Evolutionary conservation across 352 stramenopile species (phyloP), one percentile per base, ranked within the genome.

Genomic region (Phytopythium helicoides): DNA sequence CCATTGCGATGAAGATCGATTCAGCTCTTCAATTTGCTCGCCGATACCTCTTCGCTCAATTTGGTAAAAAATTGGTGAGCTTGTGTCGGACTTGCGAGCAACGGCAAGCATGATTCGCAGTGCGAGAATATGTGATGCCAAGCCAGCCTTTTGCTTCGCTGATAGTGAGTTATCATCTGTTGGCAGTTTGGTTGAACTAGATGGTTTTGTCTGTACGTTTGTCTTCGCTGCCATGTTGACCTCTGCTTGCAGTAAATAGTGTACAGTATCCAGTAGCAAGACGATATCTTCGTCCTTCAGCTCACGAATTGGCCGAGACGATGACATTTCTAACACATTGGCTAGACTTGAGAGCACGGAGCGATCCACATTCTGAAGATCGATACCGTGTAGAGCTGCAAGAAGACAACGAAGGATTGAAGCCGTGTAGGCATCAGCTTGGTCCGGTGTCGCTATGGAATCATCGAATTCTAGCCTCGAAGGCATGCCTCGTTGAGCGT

Each of bases 21-120:
- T 70, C 16, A 92, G 44, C 10, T 74, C 60, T 54, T 87, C 67
- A 18, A 94, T 78, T 45, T 91, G 84, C 35, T 91, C 78, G 39
- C 72, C 70, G 21, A 94, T 92, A 0, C 82, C 84, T 51, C 83
- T 73, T 16, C 84, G 73, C 56, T 92, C 77, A n/a, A 94, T 87
- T 58, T 94, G 77, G 49, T 85, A 79, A 31, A 87, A 89, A 8
- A 93, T 78, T 16, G 69, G 75, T 3, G 76, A 86, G 19, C 78
- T 59, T 2, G 65, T 57, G 1, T 61, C n/a, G 3, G 73, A 88
- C 42, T 92, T 92, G 19, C 77, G 67, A 5, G 87, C 60, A 31
- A 92, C 56, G 4, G 78, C 81, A 50, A 89, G 73, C 22, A 94
- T 70, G 1, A 92, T 85, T 15, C 84, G 80, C 18, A 89, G 55